Evolutionary conservation across 1,284 basidiomycete genomes (phyloP), one percentile per base, ranked within the genome.

Genomic region (Megacollybia platyphylla): DNA sequence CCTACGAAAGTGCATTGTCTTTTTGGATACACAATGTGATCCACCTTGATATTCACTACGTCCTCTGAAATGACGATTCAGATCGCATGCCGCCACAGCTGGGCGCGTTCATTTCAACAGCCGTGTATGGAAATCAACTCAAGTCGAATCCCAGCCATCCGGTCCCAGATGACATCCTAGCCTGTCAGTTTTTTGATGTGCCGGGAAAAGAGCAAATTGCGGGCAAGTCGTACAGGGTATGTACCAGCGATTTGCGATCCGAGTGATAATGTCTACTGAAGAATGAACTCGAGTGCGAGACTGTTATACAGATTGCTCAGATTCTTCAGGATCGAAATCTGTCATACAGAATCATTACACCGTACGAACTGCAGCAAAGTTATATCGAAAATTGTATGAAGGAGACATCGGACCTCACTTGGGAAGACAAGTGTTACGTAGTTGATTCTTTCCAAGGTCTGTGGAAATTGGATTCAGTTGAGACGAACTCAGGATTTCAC

Each of bases 291-390:
- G 79, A 81, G 56, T 57, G 59, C 47, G 51, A 65, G 36, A 61
- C 60, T 27, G 64, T 71, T 29, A 45, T 78, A 7, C 53, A 63
- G 38, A 55, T 81, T 51, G 69, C 73, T 29, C 45, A 55, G 32
- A 58, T 67, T 34, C 65, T 79, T 35, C 61, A 74, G 48, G 54
- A 57, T 4, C 49, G 65, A 36, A 46, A 55, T 1, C 68, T 67
- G 48, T 54, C 59, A 0, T 83, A 67, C 52, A 68, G 68, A 36
- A 70, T 85, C 41, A 77, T 85, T 39, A 85, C 79, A 5, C 80
- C 80, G 1, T 85, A 84, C 66, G 79, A 80, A 52, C 68, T 64
- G 2, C 82, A 85, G 53, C 65, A 77, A 10, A 64, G 55, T 30
- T 41, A 59, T 5, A 65, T 85, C 51, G 73, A 79, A 50, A 47